A percentile compares a stretch with the other conserved stretches of the same genome.
Conservation (phyloP, 2,329 filamentous ascomycete genomes). For the Hymenoscyphus fraxineus region DNA sequence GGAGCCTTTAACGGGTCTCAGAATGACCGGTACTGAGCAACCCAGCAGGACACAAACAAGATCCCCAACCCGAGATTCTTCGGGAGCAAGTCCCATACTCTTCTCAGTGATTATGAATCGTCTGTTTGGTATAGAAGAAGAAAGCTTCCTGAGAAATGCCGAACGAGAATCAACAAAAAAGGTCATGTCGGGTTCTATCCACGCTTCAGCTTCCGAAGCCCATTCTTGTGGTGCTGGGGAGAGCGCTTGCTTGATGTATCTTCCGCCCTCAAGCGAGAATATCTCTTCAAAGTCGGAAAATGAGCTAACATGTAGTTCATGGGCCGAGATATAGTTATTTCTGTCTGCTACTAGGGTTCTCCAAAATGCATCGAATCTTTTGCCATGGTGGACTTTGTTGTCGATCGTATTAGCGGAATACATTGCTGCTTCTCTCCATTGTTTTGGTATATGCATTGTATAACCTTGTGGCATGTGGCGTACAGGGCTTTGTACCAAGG, state of each 20-base stretch:
- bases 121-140: background rate
- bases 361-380: conserved; percentile 6
- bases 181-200: background rate
- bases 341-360: conserved; percentile 3
- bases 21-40: conserved; percentile 10
- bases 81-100: conserved; percentile 2
- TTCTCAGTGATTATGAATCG: background rate
- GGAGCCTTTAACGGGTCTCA: conserved; percentile 3
- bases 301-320: background rate
- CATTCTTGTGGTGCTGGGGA: background rate
- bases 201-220: background rate
- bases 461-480: background rate
- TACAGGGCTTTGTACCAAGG: background rate
- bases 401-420: background rate
- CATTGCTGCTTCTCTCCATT: conserved; percentile 6
- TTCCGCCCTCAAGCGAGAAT: background rate
- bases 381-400: background rate
- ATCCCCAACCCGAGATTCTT: conserved; percentile 1
- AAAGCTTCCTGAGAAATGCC: too few species aligned
- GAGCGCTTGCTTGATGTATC: background rate
- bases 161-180: too few species aligned
- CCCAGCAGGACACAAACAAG: conserved; percentile 9
- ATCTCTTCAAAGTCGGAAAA: background rate
- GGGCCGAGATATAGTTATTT: background rate
- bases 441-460: background rate